A percentile compares a stretch with the other conserved stretches of the same genome.
Conservation (phyloP, 306 rosid genomes). For the Cicer chorassanicum region DNA sequence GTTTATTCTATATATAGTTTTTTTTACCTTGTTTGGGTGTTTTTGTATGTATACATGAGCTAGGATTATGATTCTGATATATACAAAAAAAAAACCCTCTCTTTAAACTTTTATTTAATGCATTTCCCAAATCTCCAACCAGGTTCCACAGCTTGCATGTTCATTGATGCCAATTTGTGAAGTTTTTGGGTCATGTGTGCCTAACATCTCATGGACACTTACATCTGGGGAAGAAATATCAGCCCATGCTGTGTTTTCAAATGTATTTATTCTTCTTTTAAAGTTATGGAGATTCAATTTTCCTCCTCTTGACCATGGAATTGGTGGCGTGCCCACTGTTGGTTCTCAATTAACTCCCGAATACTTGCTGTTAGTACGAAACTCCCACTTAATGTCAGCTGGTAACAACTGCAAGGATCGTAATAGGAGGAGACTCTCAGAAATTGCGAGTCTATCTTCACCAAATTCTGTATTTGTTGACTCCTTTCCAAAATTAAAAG, state of each 20-base stretch:
- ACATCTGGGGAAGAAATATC: slow-evolving; percentile 84
- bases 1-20: slow-evolving; percentile 9
- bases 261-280: slow-evolving; percentile 91
- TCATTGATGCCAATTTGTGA: slow-evolving; percentile 98
- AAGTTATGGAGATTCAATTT: slow-evolving; percentile 90
- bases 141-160: slow-evolving; percentile 98
- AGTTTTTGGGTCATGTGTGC: slow-evolving; percentile 94
- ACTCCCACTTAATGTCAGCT: slow-evolving; percentile 74
- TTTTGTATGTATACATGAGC: not conserved
- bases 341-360: slow-evolving; percentile 97
- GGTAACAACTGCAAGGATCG: slow-evolving; percentile 60
- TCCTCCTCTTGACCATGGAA: slow-evolving; percentile 94
- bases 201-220: slow-evolving; percentile 72
- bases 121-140: slow-evolving; percentile 44
- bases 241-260: slow-evolving; percentile 93
- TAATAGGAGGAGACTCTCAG: slow-evolving; percentile 80
- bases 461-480: slow-evolving; percentile 89
- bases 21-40: not conserved
- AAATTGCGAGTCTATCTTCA: slow-evolving; percentile 72
- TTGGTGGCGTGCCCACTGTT: slow-evolving; percentile 91
- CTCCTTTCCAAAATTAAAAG: slow-evolving; percentile 92
- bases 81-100: not conserved
- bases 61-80: not conserved
- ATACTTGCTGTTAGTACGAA: slow-evolving; percentile 81
- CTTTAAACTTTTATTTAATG: slow-evolving; percentile 13